Conservation (phyloP, 192 early-diverging fungal species). For the Mortierella antarctica region DNA sequence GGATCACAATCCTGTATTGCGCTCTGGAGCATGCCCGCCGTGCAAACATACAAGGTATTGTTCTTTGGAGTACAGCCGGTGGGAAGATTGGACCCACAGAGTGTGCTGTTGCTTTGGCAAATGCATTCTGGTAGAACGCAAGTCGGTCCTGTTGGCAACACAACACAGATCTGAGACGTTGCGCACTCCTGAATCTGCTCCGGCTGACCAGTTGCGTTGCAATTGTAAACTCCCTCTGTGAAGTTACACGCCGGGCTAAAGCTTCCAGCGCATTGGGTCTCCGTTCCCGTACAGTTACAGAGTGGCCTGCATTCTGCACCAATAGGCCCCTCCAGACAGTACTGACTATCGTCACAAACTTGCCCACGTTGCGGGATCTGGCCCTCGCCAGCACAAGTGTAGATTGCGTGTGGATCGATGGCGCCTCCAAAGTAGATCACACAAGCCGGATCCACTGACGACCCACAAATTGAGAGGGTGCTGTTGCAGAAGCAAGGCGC, state of each 20-base stretch:
- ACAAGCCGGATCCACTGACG: not conserved
- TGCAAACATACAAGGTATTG: not conserved
- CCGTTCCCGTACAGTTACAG: not conserved
- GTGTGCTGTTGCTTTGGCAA: not conserved
- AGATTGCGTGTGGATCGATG: not conserved
- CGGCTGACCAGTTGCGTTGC: not conserved
- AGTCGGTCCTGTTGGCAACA: not conserved
- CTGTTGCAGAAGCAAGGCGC: not conserved
- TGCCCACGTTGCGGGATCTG: too few species aligned
- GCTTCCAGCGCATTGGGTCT: not conserved
- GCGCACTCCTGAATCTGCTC: constrained; percentile 3
- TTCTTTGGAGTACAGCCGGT: not conserved
- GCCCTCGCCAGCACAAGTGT: too few species aligned
- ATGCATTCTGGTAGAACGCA: not conserved
- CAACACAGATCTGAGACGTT: not conserved
- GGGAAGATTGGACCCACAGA: not conserved
- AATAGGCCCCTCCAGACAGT: too few species aligned
- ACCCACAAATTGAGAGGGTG: not conserved
- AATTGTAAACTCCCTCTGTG: not conserved
- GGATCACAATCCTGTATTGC: not conserved
- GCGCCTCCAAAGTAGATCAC: not conserved
- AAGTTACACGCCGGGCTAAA: not conserved
- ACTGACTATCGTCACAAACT: too few species aligned
- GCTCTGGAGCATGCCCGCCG: too few species aligned
- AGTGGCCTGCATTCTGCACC: not conserved